Evolutionary conservation across 1,139 yeast species (phyloP).

Genomic region (Magnusiomyces clavatus): DNA sequence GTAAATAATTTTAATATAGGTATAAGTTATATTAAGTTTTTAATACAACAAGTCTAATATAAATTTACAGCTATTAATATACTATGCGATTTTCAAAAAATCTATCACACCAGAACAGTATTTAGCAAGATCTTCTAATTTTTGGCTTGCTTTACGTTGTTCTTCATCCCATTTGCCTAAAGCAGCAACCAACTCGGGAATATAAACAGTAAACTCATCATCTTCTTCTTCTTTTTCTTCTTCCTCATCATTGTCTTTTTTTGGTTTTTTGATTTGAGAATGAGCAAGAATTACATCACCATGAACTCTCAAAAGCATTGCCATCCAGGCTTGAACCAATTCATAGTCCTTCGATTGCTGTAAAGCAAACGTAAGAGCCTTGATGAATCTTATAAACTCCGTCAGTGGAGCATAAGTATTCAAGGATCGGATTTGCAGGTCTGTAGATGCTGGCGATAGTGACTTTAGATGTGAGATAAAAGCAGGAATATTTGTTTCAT

Average conservation of each 20-base stretch:
- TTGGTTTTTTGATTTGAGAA: constrained; percentile 5
- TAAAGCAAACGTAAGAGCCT: constrained; percentile 57
- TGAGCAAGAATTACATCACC: constrained; percentile 63
- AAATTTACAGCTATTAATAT: constrained; percentile 1
- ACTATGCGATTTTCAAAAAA: constrained; percentile 39
- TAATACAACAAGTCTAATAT: too few species aligned
- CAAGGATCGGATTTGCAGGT: constrained; percentile 78
- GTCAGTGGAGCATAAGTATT: constrained; percentile 51
- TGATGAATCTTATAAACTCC: constrained; percentile 60
- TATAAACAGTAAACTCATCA: constrained; percentile 24
- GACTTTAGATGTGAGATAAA: constrained; percentile 51
- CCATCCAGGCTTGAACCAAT: constrained; percentile 67
- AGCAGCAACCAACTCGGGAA: constrained; percentile 34
- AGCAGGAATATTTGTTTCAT: constrained; percentile 34
- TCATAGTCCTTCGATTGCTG: constrained; percentile 56
- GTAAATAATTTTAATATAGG: too few species aligned
- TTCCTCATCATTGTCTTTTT: not conserved
- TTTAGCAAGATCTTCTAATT: constrained; percentile 62
- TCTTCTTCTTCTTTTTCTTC: constrained; percentile 7
- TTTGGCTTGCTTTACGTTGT: constrained; percentile 39
- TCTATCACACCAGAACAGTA: constrained; percentile 78
- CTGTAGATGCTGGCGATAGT: constrained; percentile 73
- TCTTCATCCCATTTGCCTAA: constrained; percentile 44
- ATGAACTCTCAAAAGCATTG: constrained; percentile 66
- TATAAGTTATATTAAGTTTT: too few species aligned